Evolutionary conservation across 164 flowering plant genomes (phyloP).

Genomic region (Taxillus chinensis): DNA sequence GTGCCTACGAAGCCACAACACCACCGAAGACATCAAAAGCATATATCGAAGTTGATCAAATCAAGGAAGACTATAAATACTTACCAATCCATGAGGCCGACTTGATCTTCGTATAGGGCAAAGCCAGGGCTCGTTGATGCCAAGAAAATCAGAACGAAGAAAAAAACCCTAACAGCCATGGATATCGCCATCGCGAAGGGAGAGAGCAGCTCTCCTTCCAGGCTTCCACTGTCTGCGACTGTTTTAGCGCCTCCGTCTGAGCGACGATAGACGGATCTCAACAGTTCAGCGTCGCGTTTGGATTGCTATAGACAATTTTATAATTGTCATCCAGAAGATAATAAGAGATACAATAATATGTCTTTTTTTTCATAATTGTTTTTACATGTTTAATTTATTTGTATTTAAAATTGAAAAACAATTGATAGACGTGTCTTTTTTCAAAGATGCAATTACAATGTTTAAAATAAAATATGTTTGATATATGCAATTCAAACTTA

Average conservation of each 20-base stretch:
- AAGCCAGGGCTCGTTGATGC: constrained; percentile 18
- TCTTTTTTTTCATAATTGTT: too few species aligned
- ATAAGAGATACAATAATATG: too few species aligned
- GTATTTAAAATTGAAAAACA: too few species aligned
- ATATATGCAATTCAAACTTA: too few species aligned
- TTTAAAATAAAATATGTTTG: too few species aligned
- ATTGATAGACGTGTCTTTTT: too few species aligned
- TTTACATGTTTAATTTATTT: too few species aligned
- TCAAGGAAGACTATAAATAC: background rate
- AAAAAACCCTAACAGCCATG: constrained; percentile 48
- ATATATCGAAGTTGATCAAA: background rate
- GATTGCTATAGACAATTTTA: too few species aligned
- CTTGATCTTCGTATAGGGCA: constrained; percentile 85
- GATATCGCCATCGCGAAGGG: constrained; percentile 46
- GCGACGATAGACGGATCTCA: constrained; percentile 17
- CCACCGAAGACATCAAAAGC: background rate
- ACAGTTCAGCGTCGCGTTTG: too few species aligned
- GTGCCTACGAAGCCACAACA: constrained; percentile 39
- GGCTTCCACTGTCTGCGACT: background rate
- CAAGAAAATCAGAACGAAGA: constrained; percentile 24
- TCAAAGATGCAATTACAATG: too few species aligned
- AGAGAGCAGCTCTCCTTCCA: constrained; percentile 8
- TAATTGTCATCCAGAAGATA: too few species aligned
- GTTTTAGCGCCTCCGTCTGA: too few species aligned
- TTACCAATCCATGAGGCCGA: constrained; percentile 88